Evolutionary conservation across 306 rosid genomes (phyloP).

Genomic region (Adenanthera pavonina): DNA sequence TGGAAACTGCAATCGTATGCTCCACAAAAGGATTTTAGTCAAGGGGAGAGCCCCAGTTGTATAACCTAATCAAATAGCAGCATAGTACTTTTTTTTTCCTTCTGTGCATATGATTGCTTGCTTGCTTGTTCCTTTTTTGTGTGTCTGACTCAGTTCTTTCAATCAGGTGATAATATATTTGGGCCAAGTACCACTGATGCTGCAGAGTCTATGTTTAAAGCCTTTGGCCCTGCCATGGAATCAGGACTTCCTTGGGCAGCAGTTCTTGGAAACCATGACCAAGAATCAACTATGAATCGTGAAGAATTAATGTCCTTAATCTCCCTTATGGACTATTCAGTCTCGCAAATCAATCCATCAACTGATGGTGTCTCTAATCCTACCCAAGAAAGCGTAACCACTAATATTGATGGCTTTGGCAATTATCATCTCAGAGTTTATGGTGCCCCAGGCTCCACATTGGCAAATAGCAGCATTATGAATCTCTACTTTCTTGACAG

Average conservation of each 20-base stretch:
- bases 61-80: neutral
- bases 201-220: slow-evolving; percentile 78
- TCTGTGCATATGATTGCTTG: neutral
- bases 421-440: slow-evolving; percentile 71
- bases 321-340: slow-evolving; percentile 91
- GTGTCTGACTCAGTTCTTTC: slow-evolving; percentile 37
- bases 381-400: slow-evolving; percentile 35
- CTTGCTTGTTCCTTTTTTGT: neutral
- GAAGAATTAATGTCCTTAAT: slow-evolving; percentile 79
- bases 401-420: slow-evolving; percentile 82
- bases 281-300: slow-evolving; percentile 86
- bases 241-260: slow-evolving; percentile 94
- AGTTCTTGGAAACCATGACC: slow-evolving; percentile 93
- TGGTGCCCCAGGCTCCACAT: slow-evolving; percentile 81
- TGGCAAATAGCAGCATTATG: slow-evolving; percentile 76
- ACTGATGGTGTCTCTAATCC: slow-evolving; percentile 38
- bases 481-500: slow-evolving; percentile 93
- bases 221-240: slow-evolving; percentile 88
- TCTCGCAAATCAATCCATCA: slow-evolving; percentile 69
- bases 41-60: neutral
- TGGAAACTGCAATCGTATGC: neutral
- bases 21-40: neutral
- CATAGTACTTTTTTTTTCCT: neutral
- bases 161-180: slow-evolving; percentile 82
- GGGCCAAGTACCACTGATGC: slow-evolving; percentile 84